Conservation (phyloP, 2,329 filamentous ascomycete genomes). For the Neophaeococcomyces aloes region DNA sequence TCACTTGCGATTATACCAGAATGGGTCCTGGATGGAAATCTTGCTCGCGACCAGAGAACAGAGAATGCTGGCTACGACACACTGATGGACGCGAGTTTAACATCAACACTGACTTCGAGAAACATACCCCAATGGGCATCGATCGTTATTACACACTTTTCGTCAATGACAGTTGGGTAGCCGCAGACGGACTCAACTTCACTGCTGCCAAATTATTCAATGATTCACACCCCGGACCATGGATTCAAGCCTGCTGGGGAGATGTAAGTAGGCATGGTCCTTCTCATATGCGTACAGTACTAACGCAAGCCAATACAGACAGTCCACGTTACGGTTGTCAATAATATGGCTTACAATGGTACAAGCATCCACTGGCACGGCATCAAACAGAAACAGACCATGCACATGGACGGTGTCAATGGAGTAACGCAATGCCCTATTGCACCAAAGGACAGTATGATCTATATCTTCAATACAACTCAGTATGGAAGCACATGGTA, state of each 20-base stretch:
- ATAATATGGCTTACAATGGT: conserved; percentile 43
- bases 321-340: conserved; percentile 44
- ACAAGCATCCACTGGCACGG: conserved; percentile 55
- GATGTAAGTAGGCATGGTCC: conserved; percentile 28
- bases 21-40: neutral
- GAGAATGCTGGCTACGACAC: neutral
- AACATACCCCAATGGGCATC: conserved; percentile 5
- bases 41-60: neutral
- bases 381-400: conserved; percentile 45
- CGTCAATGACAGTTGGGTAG: neutral
- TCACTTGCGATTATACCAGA: too few relatives aligned
- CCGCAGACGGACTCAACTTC: conserved; percentile 8
- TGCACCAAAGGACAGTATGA: conserved; percentile 41
- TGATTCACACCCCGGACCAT: conserved; percentile 54
- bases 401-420: conserved; percentile 46
- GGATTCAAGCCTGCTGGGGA: conserved; percentile 53
- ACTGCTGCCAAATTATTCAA: conserved; percentile 44
- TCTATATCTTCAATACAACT: conserved; percentile 48
- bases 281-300: too few relatives aligned
- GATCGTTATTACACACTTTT: conserved; percentile 7
- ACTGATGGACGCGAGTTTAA: neutral
- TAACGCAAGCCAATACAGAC: neutral
- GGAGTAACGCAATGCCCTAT: conserved; percentile 42
- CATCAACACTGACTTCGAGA: conserved; percentile 10
- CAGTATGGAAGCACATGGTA: conserved; percentile 49